A percentile compares a stretch with the other conserved stretches of the same genome.
Evolutionary conservation across 306 rosid genomes (phyloP).

Genomic region (Glycine tomentella): DNA sequence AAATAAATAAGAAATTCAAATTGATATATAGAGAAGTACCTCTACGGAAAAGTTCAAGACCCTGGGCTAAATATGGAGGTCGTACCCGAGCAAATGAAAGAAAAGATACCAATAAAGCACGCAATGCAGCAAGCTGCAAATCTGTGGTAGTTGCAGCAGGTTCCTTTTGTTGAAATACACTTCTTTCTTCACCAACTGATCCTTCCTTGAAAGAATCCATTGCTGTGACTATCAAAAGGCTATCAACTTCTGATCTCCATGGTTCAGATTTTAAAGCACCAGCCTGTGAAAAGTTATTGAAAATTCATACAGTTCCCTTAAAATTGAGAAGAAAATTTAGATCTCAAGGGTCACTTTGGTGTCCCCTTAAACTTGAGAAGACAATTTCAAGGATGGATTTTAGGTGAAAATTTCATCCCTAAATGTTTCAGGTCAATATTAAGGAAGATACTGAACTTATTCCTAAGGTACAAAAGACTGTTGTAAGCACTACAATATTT

Average conservation of each 20-base stretch:
- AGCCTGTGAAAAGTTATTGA: slow-evolving; percentile 59
- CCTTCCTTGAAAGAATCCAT: slow-evolving; percentile 63
- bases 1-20: slow-evolving; percentile 26
- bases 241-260: slow-evolving; percentile 72
- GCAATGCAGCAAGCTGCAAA: slow-evolving; percentile 83
- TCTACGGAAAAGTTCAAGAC: slow-evolving; percentile 82
- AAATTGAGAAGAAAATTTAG: slow-evolving; percentile 2
- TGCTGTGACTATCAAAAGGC: slow-evolving; percentile 66
- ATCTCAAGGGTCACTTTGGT: slow-evolving; percentile 21
- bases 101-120: slow-evolving; percentile 80
- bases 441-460: neutral
- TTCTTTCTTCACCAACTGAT: slow-evolving; percentile 55
- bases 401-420: neutral
- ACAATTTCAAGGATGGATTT: slow-evolving; percentile 8
- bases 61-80: slow-evolving; percentile 75
- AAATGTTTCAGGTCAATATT: slow-evolving; percentile 4
- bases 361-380: slow-evolving; percentile 11
- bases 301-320: neutral
- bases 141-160: slow-evolving; percentile 55
- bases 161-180: slow-evolving; percentile 54
- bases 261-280: slow-evolving; percentile 68
- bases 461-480: neutral
- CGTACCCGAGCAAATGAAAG: slow-evolving; percentile 64
- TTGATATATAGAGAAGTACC: slow-evolving; percentile 59
- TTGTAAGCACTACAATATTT: too few relatives aligned